Percentiles rank a stretch among this genome's conserved stretches.
phyloP scores from a whole-genome alignment of 2,329 filamentous ascomycete genomes.

The Exophiala sp. region DNA sequence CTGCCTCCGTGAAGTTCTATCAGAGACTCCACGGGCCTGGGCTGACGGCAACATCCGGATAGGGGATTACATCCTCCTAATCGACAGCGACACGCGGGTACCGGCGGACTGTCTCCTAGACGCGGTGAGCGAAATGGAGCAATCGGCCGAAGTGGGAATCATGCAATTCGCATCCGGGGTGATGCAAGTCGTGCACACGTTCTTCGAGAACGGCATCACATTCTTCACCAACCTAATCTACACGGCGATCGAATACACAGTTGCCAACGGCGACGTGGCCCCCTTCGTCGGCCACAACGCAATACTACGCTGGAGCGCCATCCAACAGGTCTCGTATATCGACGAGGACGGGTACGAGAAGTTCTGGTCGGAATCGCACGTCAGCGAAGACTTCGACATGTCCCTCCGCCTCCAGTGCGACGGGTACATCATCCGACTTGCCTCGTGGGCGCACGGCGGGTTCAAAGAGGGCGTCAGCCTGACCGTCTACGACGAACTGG shows the following conservation, averaged over 20 bases:
- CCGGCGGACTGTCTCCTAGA: constrained; percentile 63
- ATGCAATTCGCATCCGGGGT: constrained; percentile 68
- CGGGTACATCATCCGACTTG: constrained; percentile 63
- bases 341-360: constrained; percentile 44
- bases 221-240: constrained; percentile 78
- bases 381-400: constrained; percentile 75
- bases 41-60: constrained; percentile 80
- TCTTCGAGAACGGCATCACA: constrained; percentile 70
- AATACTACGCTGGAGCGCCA: constrained; percentile 62
- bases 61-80: constrained; percentile 68
- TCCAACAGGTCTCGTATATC: constrained; percentile 53
- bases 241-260: constrained; percentile 63
- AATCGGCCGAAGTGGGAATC: constrained; percentile 63
- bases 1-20: constrained; percentile 47
- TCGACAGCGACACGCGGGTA: constrained; percentile 65
- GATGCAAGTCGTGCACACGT: constrained; percentile 67
- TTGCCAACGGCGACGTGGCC: constrained; percentile 64
- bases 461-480: constrained; percentile 78
- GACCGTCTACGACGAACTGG: constrained; percentile 77
- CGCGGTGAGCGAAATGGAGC: constrained; percentile 65
- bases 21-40: constrained; percentile 52
- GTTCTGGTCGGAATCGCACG: constrained; percentile 69
- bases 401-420: constrained; percentile 63
- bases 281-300: constrained; percentile 76
- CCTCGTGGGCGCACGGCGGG: constrained; percentile 60